Conservation (phyloP, 495 filamentous ascomycete species). For the Bacidia gigantensis region DNA sequence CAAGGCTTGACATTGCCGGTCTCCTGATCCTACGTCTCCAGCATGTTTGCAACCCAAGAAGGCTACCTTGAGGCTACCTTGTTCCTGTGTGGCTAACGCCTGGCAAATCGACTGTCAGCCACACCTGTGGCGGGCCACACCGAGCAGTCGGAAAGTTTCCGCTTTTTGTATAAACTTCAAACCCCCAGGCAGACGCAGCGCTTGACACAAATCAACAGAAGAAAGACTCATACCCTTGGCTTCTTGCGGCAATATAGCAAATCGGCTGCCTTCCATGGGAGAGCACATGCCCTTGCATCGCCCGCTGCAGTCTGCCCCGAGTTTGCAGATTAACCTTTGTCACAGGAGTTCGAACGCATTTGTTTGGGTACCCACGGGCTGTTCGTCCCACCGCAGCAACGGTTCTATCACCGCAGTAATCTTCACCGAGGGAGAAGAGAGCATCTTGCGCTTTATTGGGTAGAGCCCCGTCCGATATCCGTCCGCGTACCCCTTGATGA, state of each 20-base stretch:
- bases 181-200: neutral
- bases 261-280: neutral
- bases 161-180: neutral
- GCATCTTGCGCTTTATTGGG: neutral
- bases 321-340: neutral
- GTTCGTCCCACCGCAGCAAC: too few species aligned
- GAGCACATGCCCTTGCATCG: neutral
- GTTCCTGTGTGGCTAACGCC: too few species aligned
- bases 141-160: too few species aligned
- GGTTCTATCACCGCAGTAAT: neutral
- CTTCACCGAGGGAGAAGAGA: neutral
- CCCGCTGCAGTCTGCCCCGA: neutral
- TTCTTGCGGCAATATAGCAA: neutral
- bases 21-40: too few species aligned
- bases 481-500: neutral
- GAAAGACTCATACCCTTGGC: neutral
- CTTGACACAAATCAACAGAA: neutral
- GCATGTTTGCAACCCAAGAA: too few species aligned
- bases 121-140: too few species aligned
- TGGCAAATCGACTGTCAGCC: too few species aligned
- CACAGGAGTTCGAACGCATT: neutral
- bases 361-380: too few species aligned
- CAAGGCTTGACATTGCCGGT: too few species aligned
- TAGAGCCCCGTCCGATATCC: neutral
- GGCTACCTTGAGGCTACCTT: too few species aligned